A percentile compares a stretch with the other conserved stretches of the same genome.
phyloP scores from a whole-genome alignment of 805 yeast genomes.

The Teunomyces cretensis region DNA sequence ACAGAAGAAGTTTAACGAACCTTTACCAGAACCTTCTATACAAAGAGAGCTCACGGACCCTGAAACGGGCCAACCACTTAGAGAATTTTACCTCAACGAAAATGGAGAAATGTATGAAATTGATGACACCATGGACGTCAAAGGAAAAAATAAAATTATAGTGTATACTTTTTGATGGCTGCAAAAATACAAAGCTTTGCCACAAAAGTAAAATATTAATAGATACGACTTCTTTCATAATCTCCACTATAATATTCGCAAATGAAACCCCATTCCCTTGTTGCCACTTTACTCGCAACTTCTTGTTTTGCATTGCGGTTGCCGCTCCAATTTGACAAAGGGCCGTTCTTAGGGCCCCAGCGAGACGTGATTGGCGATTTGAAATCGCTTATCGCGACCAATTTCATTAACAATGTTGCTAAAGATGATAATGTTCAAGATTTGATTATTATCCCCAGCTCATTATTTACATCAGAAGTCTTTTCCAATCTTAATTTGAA shows the following conservation, averaged over 20 bases:
- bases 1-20: constrained; percentile 6
- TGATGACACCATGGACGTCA: constrained; percentile 13
- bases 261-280: not conserved
- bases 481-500: not conserved
- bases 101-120: constrained; percentile 32
- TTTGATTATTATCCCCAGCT: constrained; percentile 23
- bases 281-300: not conserved
- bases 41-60: constrained; percentile 1
- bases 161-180: constrained; percentile 25
- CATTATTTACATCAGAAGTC: not conserved
- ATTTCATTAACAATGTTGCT: not conserved
- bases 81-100: constrained; percentile 28
- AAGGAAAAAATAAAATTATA: constrained; percentile 24
- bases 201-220: not conserved
- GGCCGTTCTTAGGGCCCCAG: not conserved
- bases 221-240: not conserved
- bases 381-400: not conserved
- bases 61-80: constrained; percentile 19
- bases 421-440: constrained; percentile 11
- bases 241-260: not conserved
- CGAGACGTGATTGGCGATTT: not conserved
- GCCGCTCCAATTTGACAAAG: not conserved
- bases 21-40: not conserved
- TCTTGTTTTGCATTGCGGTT: not conserved
- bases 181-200: not conserved